Evolutionary conservation across 2,329 filamentous ascomycete genomes (phyloP).

Genomic region (Stagonosporopsis chrysanthemi): DNA sequence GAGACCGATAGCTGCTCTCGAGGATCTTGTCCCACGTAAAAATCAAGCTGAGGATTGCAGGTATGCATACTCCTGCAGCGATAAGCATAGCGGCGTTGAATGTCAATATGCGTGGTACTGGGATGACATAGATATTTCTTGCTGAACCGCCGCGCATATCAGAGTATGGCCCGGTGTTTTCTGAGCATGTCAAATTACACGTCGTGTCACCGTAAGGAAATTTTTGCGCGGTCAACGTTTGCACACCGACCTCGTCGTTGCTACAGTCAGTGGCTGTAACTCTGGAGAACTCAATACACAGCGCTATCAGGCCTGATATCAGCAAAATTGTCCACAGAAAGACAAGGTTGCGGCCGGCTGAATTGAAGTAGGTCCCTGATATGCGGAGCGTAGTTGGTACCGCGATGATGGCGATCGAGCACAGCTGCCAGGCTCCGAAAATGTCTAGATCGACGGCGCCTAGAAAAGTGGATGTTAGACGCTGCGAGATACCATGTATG

Average conservation of each 20-base stretch:
- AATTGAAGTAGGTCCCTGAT: slow-evolving; percentile 70
- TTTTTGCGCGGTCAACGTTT: slow-evolving; percentile 46
- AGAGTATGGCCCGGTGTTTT: slow-evolving; percentile 59
- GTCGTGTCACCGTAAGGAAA: slow-evolving; percentile 56
- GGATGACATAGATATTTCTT: slow-evolving; percentile 69
- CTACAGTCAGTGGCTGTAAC: slow-evolving; percentile 56
- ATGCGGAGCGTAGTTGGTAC: slow-evolving; percentile 68
- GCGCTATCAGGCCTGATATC: slow-evolving; percentile 66
- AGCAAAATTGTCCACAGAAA: slow-evolving; percentile 71
- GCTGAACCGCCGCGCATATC: slow-evolving; percentile 63
- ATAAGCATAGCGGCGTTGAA: slow-evolving; percentile 68
- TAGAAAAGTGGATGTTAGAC: slow-evolving; percentile 39
- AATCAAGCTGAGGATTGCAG: slow-evolving; percentile 67
- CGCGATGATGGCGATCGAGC: slow-evolving; percentile 69
- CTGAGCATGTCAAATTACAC: slow-evolving; percentile 60
- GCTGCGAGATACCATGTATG: neutral
- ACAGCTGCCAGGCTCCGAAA: slow-evolving; percentile 72
- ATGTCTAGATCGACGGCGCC: slow-evolving; percentile 73
- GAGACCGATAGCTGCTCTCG: slow-evolving; percentile 64
- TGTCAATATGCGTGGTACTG: slow-evolving; percentile 62
- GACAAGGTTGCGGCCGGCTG: slow-evolving; percentile 69
- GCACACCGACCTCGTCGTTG: slow-evolving; percentile 48
- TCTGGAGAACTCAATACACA: slow-evolving; percentile 71
- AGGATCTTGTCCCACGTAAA: slow-evolving; percentile 71
- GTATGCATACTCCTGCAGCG: slow-evolving; percentile 70